A percentile compares a stretch with the other conserved stretches of the same genome.
Evolutionary conservation across 257 asterid genomes (phyloP).

Genomic region (Catharanthus roseus): DNA sequence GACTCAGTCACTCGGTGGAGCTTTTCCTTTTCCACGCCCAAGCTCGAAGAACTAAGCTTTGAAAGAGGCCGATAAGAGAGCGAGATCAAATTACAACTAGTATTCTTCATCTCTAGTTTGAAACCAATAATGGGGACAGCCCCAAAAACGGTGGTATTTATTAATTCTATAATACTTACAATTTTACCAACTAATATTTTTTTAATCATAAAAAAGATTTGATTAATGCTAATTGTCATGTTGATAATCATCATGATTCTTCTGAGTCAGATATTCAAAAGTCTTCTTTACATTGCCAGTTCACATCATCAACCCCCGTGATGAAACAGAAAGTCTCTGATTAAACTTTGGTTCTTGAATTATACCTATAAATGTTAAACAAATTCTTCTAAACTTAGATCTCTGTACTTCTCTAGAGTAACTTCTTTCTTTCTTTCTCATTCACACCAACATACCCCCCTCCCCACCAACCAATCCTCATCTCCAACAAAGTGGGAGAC

Average conservation of each 20-base stretch:
- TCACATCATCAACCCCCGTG: conserved; percentile 43
- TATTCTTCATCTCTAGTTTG: neutral
- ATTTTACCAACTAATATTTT: conserved; percentile 15
- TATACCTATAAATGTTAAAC: conserved; percentile 31
- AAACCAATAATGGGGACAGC: neutral
- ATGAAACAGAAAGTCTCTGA: conserved; percentile 23
- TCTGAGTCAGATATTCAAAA: conserved; percentile 26
- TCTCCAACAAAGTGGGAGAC: neutral
- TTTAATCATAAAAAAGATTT: neutral
- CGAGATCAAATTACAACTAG: no score
- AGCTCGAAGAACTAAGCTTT: no score
- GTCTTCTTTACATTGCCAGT: conserved; percentile 32
- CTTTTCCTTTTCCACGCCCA: no score
- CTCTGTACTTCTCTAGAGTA: conserved; percentile 24
- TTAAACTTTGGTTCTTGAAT: conserved; percentile 1
- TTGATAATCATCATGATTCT: conserved; percentile 19
- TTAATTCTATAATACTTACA: conserved; percentile 5
- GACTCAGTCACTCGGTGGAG: no score
- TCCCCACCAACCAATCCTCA: no score
- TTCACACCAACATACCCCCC: no score
- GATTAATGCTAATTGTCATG: conserved; percentile 1
- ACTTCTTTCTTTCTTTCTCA: conserved; percentile 21
- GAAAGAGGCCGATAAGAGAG: no score
- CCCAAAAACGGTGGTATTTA: neutral
- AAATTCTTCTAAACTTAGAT: conserved; percentile 19